These are phyloP conservation scores for Fraxinus angustifolia DNA, from an alignment of 305 asterid species.

Conservation along the genomic window DNA sequence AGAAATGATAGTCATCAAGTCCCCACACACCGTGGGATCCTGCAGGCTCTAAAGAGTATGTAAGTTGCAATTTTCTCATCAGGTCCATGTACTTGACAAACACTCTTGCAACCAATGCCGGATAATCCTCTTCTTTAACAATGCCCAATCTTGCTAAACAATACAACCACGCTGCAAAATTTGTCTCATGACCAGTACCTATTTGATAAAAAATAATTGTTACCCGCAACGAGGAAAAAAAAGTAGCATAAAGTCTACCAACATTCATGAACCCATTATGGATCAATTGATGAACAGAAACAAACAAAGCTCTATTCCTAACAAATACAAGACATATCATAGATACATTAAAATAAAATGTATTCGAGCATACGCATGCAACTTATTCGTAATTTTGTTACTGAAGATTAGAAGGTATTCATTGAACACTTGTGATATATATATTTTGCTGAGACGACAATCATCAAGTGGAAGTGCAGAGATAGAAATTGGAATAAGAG, in stretches of 20 bases:
- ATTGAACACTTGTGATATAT: background rate
- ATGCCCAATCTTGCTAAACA: conserved; percentile 70
- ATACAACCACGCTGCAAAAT: conserved; percentile 81
- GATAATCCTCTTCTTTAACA: conserved; percentile 76
- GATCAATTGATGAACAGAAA: background rate
- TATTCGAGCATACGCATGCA: background rate
- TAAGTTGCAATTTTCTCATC: conserved; percentile 77
- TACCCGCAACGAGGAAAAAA: background rate
- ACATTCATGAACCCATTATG: background rate
- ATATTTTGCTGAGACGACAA: background rate
- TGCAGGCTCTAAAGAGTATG: conserved; percentile 80
- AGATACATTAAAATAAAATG: background rate
- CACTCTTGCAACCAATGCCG: conserved; percentile 64
- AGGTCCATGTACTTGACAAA: conserved; percentile 72
- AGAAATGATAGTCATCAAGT: conserved; percentile 85
- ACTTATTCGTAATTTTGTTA: background rate
- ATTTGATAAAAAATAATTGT: background rate
- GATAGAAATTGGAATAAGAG: background rate
- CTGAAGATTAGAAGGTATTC: background rate
- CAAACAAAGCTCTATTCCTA: background rate
- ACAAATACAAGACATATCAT: background rate
- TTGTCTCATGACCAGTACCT: conserved; percentile 94
- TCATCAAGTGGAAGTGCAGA: background rate
- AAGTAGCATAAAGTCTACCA: background rate
- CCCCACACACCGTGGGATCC: conserved; percentile 98